Base-by-base conservation (phyloP, 2,329 filamentous ascomycete genomes). In the Aspergillus amoenus region DNA sequence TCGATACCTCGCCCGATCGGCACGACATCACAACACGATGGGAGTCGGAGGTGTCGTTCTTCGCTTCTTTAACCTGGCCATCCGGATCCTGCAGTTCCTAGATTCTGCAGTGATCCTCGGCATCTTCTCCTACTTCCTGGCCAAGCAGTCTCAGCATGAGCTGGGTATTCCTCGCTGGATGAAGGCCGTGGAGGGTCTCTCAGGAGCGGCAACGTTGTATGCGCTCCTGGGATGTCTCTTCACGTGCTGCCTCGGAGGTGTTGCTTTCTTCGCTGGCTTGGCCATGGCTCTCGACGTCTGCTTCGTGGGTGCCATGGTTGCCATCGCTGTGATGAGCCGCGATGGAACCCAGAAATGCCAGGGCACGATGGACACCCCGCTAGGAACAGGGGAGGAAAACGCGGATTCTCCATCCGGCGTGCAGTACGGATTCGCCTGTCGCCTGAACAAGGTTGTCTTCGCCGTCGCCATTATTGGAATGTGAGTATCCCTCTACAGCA, bases 71-170 rank as follows among this genome's bases (percentile, higher is more conserved):
- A 88, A 91, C 68, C 88, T 88, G 72, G 81, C 88, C 71, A 78
- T 95, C 68, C 90, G 93, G 64, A 76, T 82, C 63, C 76, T 96
- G 56, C 85, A 91, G 68, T 88, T 96, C 74, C 81, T 84, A 70
- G 90, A 86, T 72, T 81, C 88, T 8, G 85, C 82, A 58, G 81
- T 96, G 64, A 83, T 93, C 60, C 83, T 97, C 60, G 88, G 84
- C 64, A 84, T 94, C 68, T 93, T 88, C 81, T 88, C 87, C 49
- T 96, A 95, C 81, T 95, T 92, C 81, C 84, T 97, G 49, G 85
- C 88, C 8, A 83, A 88, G 8, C 83, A 93, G 13, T 73, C 83
- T 60, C 84, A 88, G 67, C 85, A 91, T 75, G 67, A 86, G 64
- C 73, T 87, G 13, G 56, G 68, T 57, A 92, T 93, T 63, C 79